Conservation (phyloP, 73 alveolate genomes). For the Effrenium voratum region DNA sequence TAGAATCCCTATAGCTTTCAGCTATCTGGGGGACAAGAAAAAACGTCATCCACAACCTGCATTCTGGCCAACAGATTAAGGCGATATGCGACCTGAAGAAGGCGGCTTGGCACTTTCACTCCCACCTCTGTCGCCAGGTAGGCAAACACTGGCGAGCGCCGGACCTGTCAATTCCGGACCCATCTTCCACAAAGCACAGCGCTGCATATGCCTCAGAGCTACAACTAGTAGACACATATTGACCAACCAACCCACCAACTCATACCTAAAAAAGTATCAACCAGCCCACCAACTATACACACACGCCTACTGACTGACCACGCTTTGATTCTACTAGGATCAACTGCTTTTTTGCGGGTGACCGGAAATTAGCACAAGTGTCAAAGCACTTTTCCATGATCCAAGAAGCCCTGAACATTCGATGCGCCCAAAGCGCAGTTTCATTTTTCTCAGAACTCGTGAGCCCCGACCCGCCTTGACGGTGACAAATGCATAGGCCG, state of each 20-base stretch:
- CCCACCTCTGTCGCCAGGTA: conserved; percentile 67
- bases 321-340: no score
- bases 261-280: no score
- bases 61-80: neutral
- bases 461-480: conserved; percentile 42
- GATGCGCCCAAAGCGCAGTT: neutral
- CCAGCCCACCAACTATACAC: no score
- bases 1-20: neutral
- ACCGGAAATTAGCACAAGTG: no score
- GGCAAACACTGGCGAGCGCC: conserved; percentile 71
- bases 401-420: neutral
- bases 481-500: conserved; percentile 66
- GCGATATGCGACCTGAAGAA: neutral
- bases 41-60: neutral
- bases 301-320: no score
- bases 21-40: neutral
- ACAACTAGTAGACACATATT: no score
- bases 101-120: neutral
- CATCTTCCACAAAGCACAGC: no score
- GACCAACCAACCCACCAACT: no score
- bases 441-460: neutral
- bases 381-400: neutral
- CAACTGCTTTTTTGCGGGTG: no score
- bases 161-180: no score
- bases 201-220: no score